Percentiles rank a stretch among this genome's conserved stretches.
These are phyloP conservation scores for Stephanodiscus minutulus DNA, from an alignment of 108 stramenopile species.

Conservation along the genomic window DNA sequence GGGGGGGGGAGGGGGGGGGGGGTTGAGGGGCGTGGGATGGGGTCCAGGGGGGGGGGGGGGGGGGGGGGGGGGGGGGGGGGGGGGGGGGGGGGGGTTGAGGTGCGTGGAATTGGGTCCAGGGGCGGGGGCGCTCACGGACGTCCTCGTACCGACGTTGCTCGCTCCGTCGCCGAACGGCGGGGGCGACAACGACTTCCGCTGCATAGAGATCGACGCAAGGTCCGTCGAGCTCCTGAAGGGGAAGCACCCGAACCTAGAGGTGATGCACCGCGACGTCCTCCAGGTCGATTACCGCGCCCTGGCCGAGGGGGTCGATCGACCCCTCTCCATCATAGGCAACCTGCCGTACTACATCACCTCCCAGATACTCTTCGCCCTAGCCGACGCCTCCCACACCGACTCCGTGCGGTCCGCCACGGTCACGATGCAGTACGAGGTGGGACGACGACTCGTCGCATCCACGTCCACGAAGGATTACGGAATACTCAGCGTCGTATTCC, in stretches of 20 bases:
- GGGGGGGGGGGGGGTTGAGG: slow-evolving; percentile 41
- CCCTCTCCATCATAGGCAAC: slow-evolving; percentile 92
- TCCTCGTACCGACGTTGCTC: slow-evolving; percentile 52
- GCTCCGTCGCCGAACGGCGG: background rate
- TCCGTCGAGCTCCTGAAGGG: slow-evolving; percentile 80
- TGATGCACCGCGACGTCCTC: slow-evolving; percentile 84
- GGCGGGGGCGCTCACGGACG: slow-evolving; percentile 91
- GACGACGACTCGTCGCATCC: slow-evolving; percentile 85
- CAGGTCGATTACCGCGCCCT: slow-evolving; percentile 87
- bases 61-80: slow-evolving; percentile 15
- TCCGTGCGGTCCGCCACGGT: slow-evolving; percentile 90
- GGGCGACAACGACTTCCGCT: slow-evolving; percentile 61
- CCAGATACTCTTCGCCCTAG: slow-evolving; percentile 95
- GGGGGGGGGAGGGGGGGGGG: slow-evolving; percentile 17
- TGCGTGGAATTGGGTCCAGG: slow-evolving; percentile 95
- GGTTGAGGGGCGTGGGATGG: slow-evolving; percentile 94
- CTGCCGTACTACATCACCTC: slow-evolving; percentile 97
- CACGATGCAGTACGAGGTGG: slow-evolving; percentile 98
- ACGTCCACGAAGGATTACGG: slow-evolving; percentile 90
- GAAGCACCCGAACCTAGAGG: slow-evolving; percentile 63
- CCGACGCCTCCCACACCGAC: slow-evolving; percentile 89
- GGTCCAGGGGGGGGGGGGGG: slow-evolving; percentile 93
- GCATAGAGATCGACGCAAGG: slow-evolving; percentile 94
- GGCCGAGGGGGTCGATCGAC: slow-evolving; percentile 48
- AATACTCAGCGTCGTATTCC: slow-evolving; percentile 94